A percentile compares a stretch with the other conserved stretches of the same genome.
phyloP scores from a whole-genome alignment of 176 grass and related monocot species.

The Zea luxurians region DNA sequence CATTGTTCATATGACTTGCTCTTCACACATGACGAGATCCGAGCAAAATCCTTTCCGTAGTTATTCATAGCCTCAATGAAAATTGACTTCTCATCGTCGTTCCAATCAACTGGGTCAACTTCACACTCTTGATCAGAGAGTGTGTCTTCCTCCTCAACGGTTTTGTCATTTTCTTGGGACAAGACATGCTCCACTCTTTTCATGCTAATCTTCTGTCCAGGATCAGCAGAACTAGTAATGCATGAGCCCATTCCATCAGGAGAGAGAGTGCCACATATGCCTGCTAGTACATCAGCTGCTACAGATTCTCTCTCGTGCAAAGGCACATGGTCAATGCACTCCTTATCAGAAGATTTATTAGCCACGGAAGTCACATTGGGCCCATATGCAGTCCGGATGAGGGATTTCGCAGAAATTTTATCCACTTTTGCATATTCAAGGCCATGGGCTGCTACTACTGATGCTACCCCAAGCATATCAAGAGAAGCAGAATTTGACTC shows the following conservation, averaged over 20 bases:
- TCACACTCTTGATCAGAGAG: slow-evolving; percentile 75
- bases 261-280: slow-evolving; percentile 66
- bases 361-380: slow-evolving; percentile 20
- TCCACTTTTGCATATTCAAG: slow-evolving; percentile 45
- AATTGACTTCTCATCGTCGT: slow-evolving; percentile 75
- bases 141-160: slow-evolving; percentile 54
- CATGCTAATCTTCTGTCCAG: slow-evolving; percentile 45
- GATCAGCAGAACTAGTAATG: slow-evolving; percentile 73
- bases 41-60: slow-evolving; percentile 81
- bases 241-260: slow-evolving; percentile 85
- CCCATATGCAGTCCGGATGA: slow-evolving; percentile 32
- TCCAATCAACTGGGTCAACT: slow-evolving; percentile 77
- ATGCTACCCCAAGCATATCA: slow-evolving; percentile 68
- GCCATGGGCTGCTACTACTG: slow-evolving; percentile 53
- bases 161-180: slow-evolving; percentile 44
- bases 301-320: slow-evolving; percentile 70
- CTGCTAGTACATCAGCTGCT: slow-evolving; percentile 71
- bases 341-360: slow-evolving; percentile 42
- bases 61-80: slow-evolving; percentile 68
- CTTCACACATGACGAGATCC: slow-evolving; percentile 61
- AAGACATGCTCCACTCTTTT: slow-evolving; percentile 34
- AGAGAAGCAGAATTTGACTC: slow-evolving; percentile 61
- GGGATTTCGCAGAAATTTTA: slow-evolving; percentile 36
- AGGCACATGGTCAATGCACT: slow-evolving; percentile 35
- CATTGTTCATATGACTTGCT: slow-evolving; percentile 84